phyloP scores from a whole-genome alignment of 306 rosid genomes.

The Argentina anserina region DNA sequence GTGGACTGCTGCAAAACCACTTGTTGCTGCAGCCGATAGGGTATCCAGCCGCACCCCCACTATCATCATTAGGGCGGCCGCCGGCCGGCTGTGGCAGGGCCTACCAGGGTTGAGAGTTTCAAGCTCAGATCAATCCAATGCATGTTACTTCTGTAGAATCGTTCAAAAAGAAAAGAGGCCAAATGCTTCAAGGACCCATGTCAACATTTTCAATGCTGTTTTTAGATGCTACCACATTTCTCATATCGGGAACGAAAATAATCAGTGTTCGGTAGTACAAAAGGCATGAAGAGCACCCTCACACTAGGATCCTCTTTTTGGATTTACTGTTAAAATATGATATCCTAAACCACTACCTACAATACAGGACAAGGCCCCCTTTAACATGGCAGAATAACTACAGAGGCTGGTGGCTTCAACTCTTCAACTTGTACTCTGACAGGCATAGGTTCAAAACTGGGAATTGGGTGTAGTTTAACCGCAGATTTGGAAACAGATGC shows the following conservation, averaged over 20 bases:
- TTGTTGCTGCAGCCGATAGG: background rate
- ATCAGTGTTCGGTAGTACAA: background rate
- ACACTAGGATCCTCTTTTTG: background rate
- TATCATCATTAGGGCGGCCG: constrained; percentile 5
- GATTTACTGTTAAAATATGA: background rate
- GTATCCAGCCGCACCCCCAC: constrained; percentile 1
- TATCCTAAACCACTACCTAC: background rate
- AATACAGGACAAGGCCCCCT: background rate
- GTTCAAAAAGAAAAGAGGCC: background rate
- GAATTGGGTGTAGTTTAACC: background rate
- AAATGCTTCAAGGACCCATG: background rate
- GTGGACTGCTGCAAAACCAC: background rate
- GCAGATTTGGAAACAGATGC: constrained; percentile 12
- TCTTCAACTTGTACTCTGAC: constrained; percentile 1
- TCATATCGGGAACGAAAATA: background rate
- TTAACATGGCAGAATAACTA: background rate
- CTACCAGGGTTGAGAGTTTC: background rate
- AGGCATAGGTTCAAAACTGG: background rate
- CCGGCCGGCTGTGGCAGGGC: constrained; percentile 1
- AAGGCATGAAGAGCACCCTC: background rate
- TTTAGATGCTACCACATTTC: background rate
- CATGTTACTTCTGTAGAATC: background rate
- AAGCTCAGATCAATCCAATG: constrained; percentile 7
- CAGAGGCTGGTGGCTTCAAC: background rate
- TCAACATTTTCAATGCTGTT: background rate